These are phyloP conservation scores for Dictyostelium intermedium DNA, from an alignment of 78 protist genomes.

Conservation along the genomic window DNA sequence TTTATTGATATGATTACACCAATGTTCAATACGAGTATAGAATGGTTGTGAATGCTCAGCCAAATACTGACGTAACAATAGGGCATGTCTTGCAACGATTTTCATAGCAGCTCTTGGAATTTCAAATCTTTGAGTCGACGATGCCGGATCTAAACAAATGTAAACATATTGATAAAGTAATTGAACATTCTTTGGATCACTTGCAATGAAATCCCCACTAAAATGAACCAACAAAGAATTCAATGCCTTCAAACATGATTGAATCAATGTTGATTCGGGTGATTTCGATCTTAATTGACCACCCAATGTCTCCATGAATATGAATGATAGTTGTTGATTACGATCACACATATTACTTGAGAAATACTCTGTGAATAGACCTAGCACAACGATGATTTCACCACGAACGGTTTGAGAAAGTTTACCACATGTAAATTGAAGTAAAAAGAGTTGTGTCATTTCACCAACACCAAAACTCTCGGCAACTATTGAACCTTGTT, in stretches of 20 bases:
- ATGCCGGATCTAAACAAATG: constrained; percentile 42
- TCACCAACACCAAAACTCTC: constrained; percentile 47
- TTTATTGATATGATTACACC: constrained; percentile 79
- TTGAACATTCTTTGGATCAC: constrained; percentile 50
- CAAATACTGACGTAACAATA: constrained; percentile 65
- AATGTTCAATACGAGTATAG: constrained; percentile 9
- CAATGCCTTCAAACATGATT: constrained; percentile 21
- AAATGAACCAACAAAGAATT: constrained; percentile 43
- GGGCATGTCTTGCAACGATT: constrained; percentile 48
- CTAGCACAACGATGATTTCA: constrained; percentile 44
- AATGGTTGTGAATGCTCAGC: constrained; percentile 66
- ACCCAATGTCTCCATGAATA: constrained; percentile 66
- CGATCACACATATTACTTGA: constrained; percentile 28
- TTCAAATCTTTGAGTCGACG: constrained; percentile 31
- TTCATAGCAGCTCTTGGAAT: constrained; percentile 68
- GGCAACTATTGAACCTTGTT: neutral
- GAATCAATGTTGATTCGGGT: constrained; percentile 39
- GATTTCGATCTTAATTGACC: constrained; percentile 41
- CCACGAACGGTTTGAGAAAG: constrained; percentile 62
- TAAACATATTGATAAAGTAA: constrained; percentile 54
- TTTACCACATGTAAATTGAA: constrained; percentile 77
- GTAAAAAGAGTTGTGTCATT: constrained; percentile 37
- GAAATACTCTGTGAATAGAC: constrained; percentile 65
- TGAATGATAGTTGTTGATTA: constrained; percentile 15
- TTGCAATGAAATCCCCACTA: constrained; percentile 33